Evolutionary conservation across 495 filamentous ascomycete species (phyloP), one percentile per base, ranked within the genome.

Genomic region (Tetracladium marchalianum): DNA sequence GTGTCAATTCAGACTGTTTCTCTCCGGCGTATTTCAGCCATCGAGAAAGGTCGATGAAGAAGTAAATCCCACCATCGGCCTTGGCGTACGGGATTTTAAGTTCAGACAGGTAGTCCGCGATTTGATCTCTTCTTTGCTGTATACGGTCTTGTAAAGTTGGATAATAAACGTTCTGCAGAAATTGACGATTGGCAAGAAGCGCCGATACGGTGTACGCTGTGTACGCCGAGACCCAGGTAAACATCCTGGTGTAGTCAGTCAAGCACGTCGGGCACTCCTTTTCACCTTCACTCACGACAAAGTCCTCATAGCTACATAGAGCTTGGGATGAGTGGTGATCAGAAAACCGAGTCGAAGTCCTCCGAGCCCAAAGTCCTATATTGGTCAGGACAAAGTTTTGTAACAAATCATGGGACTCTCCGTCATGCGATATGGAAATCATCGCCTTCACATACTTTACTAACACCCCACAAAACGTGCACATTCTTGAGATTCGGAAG

Each of bases 381-480:
- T 16, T 16, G 4, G 9, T 39, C 31, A n/a, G 47, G n/a, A 55
- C 15, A 46, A 24, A 5, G 12, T n/a, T 1, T 38, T 34, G 31
- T 22, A 12, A 16, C 32, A n/a, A 15, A 11, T 50, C 4, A 16
- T 13, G 12, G 17, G 36, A 18, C 13, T 32, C 9, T 2, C n/a
- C n/a, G n/a, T 8, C 1, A 11, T 27, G 42, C 15, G 5, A 5
- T 1, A 11, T 5, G n/a, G 9, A 11, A 17, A 16, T 34, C 11
- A 10, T 10, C 27, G 6, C 4, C 31, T 17, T 34, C 13, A 37
- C 46, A 16, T 39, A 59, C 68, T 50, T 82, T 81, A 31, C 65
- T 68, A 64, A 79, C 67, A 0, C 80, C 79, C 55, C 75, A 84
- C 0, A 82, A 58, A 1, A 77, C 68, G 59, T 85, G 81, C 0